These are phyloP conservation scores for Crucibulum laeve DNA, from an alignment of 768 basidiomycete genomes.

Conservation along the genomic window DNA sequence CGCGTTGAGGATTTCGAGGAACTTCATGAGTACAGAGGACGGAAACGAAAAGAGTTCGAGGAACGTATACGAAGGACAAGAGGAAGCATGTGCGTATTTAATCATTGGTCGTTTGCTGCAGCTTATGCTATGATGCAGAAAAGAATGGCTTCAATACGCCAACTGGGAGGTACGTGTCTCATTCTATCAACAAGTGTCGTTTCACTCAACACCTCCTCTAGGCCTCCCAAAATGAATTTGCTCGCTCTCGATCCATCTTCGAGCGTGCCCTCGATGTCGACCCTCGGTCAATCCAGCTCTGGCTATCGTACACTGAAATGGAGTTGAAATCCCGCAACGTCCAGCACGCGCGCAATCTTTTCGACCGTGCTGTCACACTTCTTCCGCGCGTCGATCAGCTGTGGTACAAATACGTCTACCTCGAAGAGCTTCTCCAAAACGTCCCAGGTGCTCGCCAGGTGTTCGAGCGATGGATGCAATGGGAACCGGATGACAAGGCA, in stretches of 20 bases:
- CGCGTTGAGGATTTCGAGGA: conserved; percentile 96
- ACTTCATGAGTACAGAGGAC: conserved; percentile 83
- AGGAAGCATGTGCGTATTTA: conserved; percentile 64
- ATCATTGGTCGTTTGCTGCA: neutral
- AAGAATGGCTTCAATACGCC: conserved; percentile 85
- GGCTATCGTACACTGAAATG: conserved; percentile 95
- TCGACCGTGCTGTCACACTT: conserved; percentile 94
- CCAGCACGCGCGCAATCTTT: conserved; percentile 94
- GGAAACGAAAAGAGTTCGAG: conserved; percentile 93
- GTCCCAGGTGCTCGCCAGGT: conserved; percentile 95
- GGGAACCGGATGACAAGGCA: conserved; percentile 99
- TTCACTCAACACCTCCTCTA: conserved; percentile 22
- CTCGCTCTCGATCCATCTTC: conserved; percentile 90
- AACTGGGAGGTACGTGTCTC: conserved; percentile 67
- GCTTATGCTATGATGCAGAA: conserved; percentile 35
- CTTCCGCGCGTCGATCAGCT: conserved; percentile 95
- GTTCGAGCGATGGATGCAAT: conserved; percentile 99
- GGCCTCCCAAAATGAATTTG: conserved; percentile 96
- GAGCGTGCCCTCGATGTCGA: conserved; percentile 98
- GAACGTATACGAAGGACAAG: conserved; percentile 78
- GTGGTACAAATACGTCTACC: conserved; percentile 99
- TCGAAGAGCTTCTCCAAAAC: conserved; percentile 95
- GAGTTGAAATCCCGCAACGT: conserved; percentile 98
- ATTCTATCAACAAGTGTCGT: neutral
- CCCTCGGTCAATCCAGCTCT: conserved; percentile 82